phyloP scores from a whole-genome alignment of 306 rosid genomes.

The Cucumis cinereus region DNA sequence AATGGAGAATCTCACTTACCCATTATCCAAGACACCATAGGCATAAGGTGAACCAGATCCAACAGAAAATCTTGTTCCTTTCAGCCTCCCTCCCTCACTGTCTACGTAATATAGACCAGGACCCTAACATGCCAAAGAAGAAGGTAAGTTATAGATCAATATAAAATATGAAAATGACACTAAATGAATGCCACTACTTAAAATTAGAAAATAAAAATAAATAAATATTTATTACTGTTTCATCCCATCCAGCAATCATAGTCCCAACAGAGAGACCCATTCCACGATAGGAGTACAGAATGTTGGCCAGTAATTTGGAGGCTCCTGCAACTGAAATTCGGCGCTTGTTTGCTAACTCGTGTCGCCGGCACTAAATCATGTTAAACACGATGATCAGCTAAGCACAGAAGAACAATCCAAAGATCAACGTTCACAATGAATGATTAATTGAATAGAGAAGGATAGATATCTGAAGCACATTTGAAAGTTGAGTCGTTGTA shows the following conservation, averaged over 20 bases:
- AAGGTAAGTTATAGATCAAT: neutral
- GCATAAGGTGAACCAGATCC: conserved; percentile 99
- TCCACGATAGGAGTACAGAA: conserved; percentile 89
- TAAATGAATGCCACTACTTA: conserved; percentile 16
- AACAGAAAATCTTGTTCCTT: conserved; percentile 87
- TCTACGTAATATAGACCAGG: conserved; percentile 93
- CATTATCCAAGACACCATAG: conserved; percentile 83
- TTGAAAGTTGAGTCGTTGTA: neutral
- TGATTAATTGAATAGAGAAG: neutral
- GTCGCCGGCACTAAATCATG: conserved; percentile 56
- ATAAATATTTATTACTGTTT: conserved; percentile 45
- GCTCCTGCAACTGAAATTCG: conserved; percentile 97
- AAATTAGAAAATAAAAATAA: neutral
- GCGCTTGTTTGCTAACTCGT: conserved; percentile 81
- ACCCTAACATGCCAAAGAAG: conserved; percentile 34
- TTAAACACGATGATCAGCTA: neutral
- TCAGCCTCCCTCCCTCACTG: conserved; percentile 96
- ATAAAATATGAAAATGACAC: neutral
- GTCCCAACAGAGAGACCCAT: conserved; percentile 98
- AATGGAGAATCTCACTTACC: conserved; percentile 27
- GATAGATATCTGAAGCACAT: neutral
- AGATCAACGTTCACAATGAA: neutral
- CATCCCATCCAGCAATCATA: conserved; percentile 99
- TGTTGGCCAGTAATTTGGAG: conserved; percentile 87
- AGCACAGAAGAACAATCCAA: neutral